Base-by-base conservation (phyloP, 129 eudicot species). In the Arctium minus region DNA sequence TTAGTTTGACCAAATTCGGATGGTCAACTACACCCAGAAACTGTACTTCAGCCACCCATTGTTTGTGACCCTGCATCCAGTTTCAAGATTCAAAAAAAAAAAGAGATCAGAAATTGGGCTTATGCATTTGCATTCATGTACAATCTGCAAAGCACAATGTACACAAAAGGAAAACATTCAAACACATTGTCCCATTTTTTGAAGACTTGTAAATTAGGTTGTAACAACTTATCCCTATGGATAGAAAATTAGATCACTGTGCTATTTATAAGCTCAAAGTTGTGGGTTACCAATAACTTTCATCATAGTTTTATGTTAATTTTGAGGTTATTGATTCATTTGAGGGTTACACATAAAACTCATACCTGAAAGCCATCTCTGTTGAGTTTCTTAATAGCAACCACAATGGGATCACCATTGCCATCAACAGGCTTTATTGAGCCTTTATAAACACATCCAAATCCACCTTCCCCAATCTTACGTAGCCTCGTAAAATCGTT, bases 391-490 rank as follows among this genome's bases (percentile, higher is more conserved):
- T 94, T 94, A 53, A 94, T 74, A 27, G 98, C 98, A 80, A 89
- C 98, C 27, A 81, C 83, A 48, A 85, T 17, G 39, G 88, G 91
- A 13, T 89, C 90, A 60, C 89, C 94, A 53, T 87, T 90, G 22
- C 91, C 93, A 80, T 86, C 91, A 42, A 81, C 73, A 76, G 90
- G 89, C 86, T 92, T 94, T 40, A 94, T 86, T 13, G 83, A 82
- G 12, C 93, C 97, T 76, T 91, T 89, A 46, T 91, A 94, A n/a
- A 94, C 98, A 15, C 92, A 79, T 68, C 98, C 98, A 83, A 94
- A 92, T 48, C 98, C 97, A 35, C 98, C 98, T 87, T 92, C 97
- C 42, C 98, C 98, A 73, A 95, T 90, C 90, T 92, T 95, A 27
- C 91, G 89, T 29, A 87, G 68, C 80, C 90, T 91, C 72, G 75